phyloP scores from a whole-genome alignment of 129 eudicot genomes.

The Ambrosia trifida region DNA sequence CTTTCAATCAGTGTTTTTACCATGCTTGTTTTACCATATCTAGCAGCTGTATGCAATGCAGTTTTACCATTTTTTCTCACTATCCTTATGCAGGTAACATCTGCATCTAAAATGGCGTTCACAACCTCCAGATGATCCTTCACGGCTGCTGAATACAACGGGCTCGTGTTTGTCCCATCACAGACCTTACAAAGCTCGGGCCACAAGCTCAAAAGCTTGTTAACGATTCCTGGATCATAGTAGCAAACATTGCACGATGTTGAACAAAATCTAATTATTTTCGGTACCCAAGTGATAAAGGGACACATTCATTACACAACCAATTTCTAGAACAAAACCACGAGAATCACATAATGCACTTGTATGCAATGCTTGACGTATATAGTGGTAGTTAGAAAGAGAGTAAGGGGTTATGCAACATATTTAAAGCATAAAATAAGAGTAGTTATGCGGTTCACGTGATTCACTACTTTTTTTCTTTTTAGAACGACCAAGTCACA shows the following conservation, averaged over 20 bases:
- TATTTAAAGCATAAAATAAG: no score
- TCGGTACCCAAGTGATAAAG: no score
- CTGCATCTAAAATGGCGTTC: constrained; percentile 77
- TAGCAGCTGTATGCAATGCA: constrained; percentile 81
- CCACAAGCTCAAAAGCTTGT: constrained; percentile 61
- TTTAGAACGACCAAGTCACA: no score
- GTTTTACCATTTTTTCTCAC: constrained; percentile 93
- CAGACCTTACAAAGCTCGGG: constrained; percentile 83
- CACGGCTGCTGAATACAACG: constrained; percentile 82
- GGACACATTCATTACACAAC: no score
- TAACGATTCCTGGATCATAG: constrained; percentile 60
- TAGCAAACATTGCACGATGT: background rate
- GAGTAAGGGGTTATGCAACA: no score
- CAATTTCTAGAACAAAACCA: no score
- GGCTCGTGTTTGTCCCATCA: constrained; percentile 75
- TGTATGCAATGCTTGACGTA: no score
- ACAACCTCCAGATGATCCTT: constrained; percentile 79
- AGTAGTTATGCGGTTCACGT: no score
- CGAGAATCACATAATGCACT: no score
- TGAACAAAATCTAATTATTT: background rate
- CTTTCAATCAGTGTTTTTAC: constrained; percentile 68
- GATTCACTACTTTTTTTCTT: no score
- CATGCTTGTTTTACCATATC: constrained; percentile 66
- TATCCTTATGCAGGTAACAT: constrained; percentile 52
- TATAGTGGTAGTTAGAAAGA: no score